Conservation (phyloP, 176 grass and related monocot genomes). For the Alopecurus myosuroides region DNA sequence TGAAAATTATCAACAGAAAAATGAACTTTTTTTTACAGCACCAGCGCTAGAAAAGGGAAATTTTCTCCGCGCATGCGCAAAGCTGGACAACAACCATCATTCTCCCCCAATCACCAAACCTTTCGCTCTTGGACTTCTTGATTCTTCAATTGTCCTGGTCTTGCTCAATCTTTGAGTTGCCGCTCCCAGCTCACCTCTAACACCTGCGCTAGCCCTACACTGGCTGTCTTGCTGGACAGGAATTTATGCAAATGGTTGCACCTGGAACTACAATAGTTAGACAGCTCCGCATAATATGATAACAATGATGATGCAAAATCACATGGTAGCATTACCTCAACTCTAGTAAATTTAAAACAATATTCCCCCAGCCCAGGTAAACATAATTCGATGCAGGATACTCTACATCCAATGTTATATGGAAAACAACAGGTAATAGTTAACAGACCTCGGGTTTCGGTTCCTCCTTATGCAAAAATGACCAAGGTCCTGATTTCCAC, state of each 20-base stretch:
- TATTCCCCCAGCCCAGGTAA: background rate
- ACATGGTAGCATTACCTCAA: background rate
- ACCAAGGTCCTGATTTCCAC: constrained; percentile 89
- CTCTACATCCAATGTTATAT: background rate
- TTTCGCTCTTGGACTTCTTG: background rate
- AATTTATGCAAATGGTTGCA: background rate
- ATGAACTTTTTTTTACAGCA: background rate
- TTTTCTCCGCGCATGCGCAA: background rate
- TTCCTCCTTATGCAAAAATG: constrained; percentile 59
- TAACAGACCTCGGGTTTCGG: constrained; percentile 46
- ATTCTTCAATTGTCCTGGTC: background rate
- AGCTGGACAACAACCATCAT: background rate
- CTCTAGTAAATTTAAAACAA: background rate
- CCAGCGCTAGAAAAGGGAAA: background rate
- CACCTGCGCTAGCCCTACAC: background rate
- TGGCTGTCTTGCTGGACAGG: background rate
- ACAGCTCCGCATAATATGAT: background rate
- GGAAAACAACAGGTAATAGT: background rate
- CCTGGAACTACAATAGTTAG: background rate
- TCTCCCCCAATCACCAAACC: background rate
- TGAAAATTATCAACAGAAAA: background rate
- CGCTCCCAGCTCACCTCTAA: background rate
- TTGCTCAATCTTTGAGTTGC: background rate
- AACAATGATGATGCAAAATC: background rate
- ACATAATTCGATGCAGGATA: background rate